Evolutionary conservation across 495 filamentous ascomycete genomes (phyloP), one percentile per base, ranked within the genome.

Genomic region (Daldinia childiae): DNA sequence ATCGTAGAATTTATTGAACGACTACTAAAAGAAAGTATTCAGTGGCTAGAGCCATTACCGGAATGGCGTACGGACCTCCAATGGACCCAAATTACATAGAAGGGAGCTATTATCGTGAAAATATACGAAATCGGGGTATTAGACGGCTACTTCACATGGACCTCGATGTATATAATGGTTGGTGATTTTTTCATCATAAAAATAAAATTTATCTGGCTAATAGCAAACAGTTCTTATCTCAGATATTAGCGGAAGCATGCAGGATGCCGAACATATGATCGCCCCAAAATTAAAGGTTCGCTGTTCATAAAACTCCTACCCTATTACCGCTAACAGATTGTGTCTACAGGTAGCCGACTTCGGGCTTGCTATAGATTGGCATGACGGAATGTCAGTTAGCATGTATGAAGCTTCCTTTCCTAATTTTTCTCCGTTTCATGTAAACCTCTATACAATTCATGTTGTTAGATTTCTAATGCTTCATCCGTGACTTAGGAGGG

Each of bases 121-220:
- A 1, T 12, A 4, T 24, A 24, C 43, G 27, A 27, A 14, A 8
- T 0, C 50, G 27, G 24, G 0, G 0, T 0, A 3, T 24, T 11
- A 30, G 9, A 29, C 26, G 1, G 14, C n/a, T 68, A 36, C 12
- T 69, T 30, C 66, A 69, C 17, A 58, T 62, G 19, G 66, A 69
- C 17, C 52, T 69, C n/a, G 66, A 69, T 24, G 41, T 52, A n/a
- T 15, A 19, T 24, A 69, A 69, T 48, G 39, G 66, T 69, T 51
- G 7, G 19, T 9, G 3, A 19, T 26, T 29, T 30, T 9, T 21
- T 8, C 4, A 24, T 12, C 9, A 12, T 12, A 24, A 21, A 4
- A 24, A 3, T 21, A 14, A 12, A 17, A 24, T 14, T 3, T 1
- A n/a, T 34, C 50, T 54, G 30, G 17, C 52, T 58, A 36, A 69